Base-by-base conservation (phyloP, 805 yeast species). In the Teunomyces cretensis region DNA sequence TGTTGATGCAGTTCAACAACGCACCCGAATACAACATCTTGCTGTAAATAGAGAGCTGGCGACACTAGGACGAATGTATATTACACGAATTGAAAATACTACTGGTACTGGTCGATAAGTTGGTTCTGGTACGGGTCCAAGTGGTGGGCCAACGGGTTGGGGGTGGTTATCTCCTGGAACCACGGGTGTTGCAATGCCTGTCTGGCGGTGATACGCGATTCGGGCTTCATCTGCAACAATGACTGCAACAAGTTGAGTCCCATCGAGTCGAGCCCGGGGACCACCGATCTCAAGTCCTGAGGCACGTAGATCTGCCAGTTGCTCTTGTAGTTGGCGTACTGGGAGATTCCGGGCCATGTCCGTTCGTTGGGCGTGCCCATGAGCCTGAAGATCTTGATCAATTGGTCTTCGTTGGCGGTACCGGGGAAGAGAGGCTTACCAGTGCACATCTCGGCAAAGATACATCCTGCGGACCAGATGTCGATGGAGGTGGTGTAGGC, bases 381-480 rank as follows among this genome's bases (percentile, higher is more conserved):
- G 19, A 91, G 74, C 62, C 95, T 81, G 72, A 94, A 94, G 42
- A 94, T 94, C 62, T 88, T 88, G 65, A 85, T 79, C 56, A 94
- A 76, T 67, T 94, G 98, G 68, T 94, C 99, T 45, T 94, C 97
- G 65, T 92, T 95, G 33, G 96, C 88, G 9, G 92, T 83, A 27
- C 99, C 99, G 15, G 98, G 96, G 67, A 94, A 94, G 42, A 94
- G 72, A 1, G 99, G 98, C 58, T 92, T 85, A 27, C 99, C 96
- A n/a, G 96, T 88, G 60, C 94, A 86, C 98, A 94, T 92, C 62
- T 94, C 99, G 2, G 97, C 98, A 64, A 94, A 79, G 44, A 94
- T 94, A 68, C 99, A 94, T 12, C 99, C 99, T 12, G 96, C 95
- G 13, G 97, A 89, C 99, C 99, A 94, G 70, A 94, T 88, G 63